phyloP scores from a whole-genome alignment of 1,284 basidiomycete species.

The Sporisorium sorghi region DNA sequence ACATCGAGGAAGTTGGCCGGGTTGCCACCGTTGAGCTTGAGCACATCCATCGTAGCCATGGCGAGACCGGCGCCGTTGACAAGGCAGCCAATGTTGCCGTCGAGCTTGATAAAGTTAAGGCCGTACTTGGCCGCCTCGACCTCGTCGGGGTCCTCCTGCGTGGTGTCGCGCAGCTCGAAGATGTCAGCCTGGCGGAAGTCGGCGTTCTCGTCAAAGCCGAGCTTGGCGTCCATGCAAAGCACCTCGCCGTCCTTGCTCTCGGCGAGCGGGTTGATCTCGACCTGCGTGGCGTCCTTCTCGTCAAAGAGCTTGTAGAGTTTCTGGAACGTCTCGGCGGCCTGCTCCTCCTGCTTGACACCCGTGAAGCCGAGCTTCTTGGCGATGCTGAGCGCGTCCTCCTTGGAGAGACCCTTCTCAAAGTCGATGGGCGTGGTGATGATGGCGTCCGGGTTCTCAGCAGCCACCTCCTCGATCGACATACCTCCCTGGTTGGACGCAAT shows the following conservation, averaged over 20 bases:
- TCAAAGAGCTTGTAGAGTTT: constrained; percentile 97
- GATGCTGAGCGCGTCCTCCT: constrained; percentile 79
- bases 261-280: constrained; percentile 99
- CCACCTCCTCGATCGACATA: constrained; percentile 96
- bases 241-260: constrained; percentile 92
- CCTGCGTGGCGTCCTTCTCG: constrained; percentile 98
- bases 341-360: constrained; percentile 78
- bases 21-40: constrained; percentile 78
- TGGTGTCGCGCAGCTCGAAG: constrained; percentile 88
- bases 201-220: constrained; percentile 99
- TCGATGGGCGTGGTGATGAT: constrained; percentile 96
- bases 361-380: constrained; percentile 93
- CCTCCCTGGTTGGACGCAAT: constrained; percentile 86
- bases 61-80: constrained; percentile 99
- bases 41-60: constrained; percentile 99
- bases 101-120: constrained; percentile 99
- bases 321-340: constrained; percentile 91
- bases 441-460: constrained; percentile 92
- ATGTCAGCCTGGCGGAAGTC: constrained; percentile 95
- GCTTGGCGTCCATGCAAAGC: constrained; percentile 99
- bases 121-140: constrained; percentile 82
- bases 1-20: constrained; percentile 99
- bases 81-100: constrained; percentile 95
- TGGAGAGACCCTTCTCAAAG: constrained; percentile 84
- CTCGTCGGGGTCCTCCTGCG: constrained; percentile 96